Conservation (phyloP, 257 asterid genomes). For the Haberlea rhodopensis region DNA sequence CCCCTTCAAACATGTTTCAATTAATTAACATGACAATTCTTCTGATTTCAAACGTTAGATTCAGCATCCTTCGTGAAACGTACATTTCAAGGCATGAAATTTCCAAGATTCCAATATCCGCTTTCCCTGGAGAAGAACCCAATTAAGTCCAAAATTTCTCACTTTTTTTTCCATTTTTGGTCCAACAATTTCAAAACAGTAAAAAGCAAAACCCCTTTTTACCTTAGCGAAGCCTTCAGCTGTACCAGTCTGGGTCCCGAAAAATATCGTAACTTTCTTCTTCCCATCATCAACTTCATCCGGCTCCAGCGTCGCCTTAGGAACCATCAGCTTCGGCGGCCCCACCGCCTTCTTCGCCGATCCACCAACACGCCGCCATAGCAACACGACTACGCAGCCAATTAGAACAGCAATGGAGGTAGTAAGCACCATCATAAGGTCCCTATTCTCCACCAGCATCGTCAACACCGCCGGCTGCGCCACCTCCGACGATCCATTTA, state of each 20-base stretch:
- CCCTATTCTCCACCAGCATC: conserved; percentile 64
- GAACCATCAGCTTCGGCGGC: conserved; percentile 47
- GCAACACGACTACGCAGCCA: conserved; percentile 64
- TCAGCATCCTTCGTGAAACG: conserved; percentile 21
- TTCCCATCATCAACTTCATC: conserved; percentile 81
- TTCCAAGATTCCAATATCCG: conserved; percentile 6
- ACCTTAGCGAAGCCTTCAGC: conserved; percentile 99
- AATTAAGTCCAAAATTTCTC: conserved; percentile 2
- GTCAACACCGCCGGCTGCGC: conserved; percentile 44
- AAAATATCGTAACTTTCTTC: conserved; percentile 78
- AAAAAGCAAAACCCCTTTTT: conserved; percentile 1
- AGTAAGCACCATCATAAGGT: conserved; percentile 63
- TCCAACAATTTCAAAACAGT: background rate
- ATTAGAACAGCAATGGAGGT: conserved; percentile 78
- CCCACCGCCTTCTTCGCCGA: conserved; percentile 46
- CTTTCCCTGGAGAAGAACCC: too few relatives aligned
- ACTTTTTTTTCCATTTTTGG: background rate
- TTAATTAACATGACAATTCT: conserved; percentile 20
- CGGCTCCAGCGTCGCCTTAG: conserved; percentile 47
- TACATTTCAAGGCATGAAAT: background rate
- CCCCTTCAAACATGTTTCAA: conserved; percentile 2
- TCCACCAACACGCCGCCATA: conserved; percentile 62
- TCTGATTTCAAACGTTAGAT: conserved; percentile 10
- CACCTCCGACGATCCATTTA: conserved; percentile 41
- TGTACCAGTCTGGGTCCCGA: conserved; percentile 96